Base-by-base conservation (phyloP, 106 monocot species). In the Posidonia australis region DNA sequence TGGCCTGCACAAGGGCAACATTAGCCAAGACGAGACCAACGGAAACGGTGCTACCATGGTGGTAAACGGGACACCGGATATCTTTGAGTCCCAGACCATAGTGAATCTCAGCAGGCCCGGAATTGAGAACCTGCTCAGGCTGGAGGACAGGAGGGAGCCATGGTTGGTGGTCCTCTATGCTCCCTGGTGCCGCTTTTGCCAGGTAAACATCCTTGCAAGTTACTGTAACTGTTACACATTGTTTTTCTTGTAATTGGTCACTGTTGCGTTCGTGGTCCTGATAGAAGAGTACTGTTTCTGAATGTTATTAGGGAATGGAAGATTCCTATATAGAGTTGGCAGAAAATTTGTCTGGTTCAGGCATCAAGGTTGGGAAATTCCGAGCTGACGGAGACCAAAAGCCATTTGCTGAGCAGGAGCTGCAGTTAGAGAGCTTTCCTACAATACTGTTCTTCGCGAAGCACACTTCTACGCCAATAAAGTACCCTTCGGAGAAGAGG, bases 151-250 rank as follows among this genome's bases (percentile, higher is more conserved):
- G 44, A 55, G 48, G 41, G 94, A 90, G 45, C 70, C 94, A 28
- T 96, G 94, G 94, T 51, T 96, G 19, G 94, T 96, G 1, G 94
- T 96, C 10, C 80, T 90, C 11, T 96, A 96, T 42, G 94, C 90
- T 16, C 94, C 94, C 46, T 96, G 90, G 94, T 96, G 94, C 80
- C 76, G 10, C 1, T 96, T 90, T 58, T 96, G 94, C 76, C 94
- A 96, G 73, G 94, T 83, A 53, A 66, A 22, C 10, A 29, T 16
- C 17, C 11, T 12, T 47, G 48, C 16, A 9, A 4, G 9, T 10
- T 24, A 27, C 68, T n/a, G n/a, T n/a, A n/a, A n/a, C n/a, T n/a
- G n/a, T n/a, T n/a, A n/a, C n/a, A n/a, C n/a, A n/a, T n/a, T n/a
- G n/a, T n/a, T n/a, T n/a, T n/a, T n/a, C n/a, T n/a, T n/a, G n/a